Conservation (phyloP, 2,329 filamentous ascomycete genomes). For the Botrytis tulipae region DNA sequence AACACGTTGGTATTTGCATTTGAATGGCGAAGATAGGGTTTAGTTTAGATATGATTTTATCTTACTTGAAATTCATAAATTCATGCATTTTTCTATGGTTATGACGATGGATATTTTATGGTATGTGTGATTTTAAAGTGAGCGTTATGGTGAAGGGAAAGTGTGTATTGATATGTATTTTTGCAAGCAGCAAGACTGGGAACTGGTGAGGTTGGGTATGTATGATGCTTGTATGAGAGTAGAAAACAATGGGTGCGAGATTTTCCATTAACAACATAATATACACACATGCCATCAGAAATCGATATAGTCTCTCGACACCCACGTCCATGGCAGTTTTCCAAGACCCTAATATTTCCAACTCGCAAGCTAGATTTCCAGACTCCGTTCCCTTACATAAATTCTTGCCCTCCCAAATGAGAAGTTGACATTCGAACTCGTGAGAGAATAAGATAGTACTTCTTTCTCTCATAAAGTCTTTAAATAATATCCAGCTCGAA, state of each 20-base stretch:
- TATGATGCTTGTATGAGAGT: background rate
- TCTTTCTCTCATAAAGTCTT: background rate
- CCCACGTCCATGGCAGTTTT: background rate
- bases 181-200: background rate
- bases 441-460: background rate
- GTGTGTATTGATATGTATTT: no score
- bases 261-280: no score
- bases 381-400: rapidly evolving
- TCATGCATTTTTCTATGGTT: background rate
- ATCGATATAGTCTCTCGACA: background rate
- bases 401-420: background rate
- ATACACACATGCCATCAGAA: background rate
- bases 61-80: background rate
- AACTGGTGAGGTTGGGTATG: background rate
- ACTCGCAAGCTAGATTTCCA: no score
- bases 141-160: background rate
- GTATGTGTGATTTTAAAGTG: no score
- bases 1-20: background rate
- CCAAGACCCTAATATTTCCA: background rate
- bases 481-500: background rate
- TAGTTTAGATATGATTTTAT: background rate
- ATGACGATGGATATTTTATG: background rate
- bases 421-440: no score
- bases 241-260: background rate
- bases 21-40: background rate